Evolutionary conservation across 805 yeast species (phyloP), one percentile per base, ranked within the genome.

Genomic region (Candida peoriensis): DNA sequence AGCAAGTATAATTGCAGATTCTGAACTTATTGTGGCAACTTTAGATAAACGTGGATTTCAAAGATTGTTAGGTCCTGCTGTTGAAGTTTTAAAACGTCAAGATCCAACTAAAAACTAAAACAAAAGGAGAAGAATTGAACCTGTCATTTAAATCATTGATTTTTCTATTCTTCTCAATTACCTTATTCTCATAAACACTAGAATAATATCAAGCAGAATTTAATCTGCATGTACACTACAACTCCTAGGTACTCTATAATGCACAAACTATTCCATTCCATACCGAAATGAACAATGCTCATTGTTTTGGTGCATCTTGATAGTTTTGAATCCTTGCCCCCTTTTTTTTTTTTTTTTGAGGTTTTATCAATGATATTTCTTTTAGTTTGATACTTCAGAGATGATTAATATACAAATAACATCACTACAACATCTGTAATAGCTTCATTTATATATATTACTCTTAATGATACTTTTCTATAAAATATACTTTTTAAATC

Each of bases 61-160:
- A 62, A 78, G 97, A 61, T 70, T 93, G 48, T 70, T 93, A 43
- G 98, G 98, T 3, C 96, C 96, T 23, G 96, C 88, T 3, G 95
- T 88, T 16, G 95, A 84, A 38, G 87, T 85, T 28, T 72, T 89
- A 55, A 82, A 84, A 60, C 66, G 80, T 40, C 87, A 86, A 53
- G 96, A 87, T 60, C 97, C 97, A 35, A 82, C 87, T 8, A 50
- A 47, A 38, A 49, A 50, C 34, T 50, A 23, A 29, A 13, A 18
- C n/a, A 9, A n/a, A n/a, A n/a, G n/a, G n/a, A n/a, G n/a, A n/a
- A n/a, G n/a, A n/a, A n/a, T n/a, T n/a, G n/a, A n/a, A n/a, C n/a
- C n/a, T 13, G 11, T 24, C 15, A 24, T 25, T 14, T 16, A 6
- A 8, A 11, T 23, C 12, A 12, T 23, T 23, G 25, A 23, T 6